phyloP scores from a whole-genome alignment of 1,284 basidiomycete species.

The Puccinia triticina region DNA sequence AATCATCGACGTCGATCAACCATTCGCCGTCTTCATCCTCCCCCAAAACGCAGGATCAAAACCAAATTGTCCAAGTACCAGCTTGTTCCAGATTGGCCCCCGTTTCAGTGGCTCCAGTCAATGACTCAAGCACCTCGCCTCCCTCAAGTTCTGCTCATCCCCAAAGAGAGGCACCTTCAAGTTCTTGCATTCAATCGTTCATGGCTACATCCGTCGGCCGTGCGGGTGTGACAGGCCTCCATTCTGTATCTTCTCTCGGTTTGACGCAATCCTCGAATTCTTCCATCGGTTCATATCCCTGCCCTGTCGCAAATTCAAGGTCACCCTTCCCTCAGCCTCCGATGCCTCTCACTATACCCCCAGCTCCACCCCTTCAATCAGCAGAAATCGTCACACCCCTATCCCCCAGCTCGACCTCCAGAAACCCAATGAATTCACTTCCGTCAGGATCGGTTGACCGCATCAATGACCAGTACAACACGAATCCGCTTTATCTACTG shows the following conservation, averaged over 20 bases:
- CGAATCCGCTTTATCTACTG: conserved; percentile 48
- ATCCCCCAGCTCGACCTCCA: conserved; percentile 10
- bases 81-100: conserved; percentile 21
- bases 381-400: conserved; percentile 22
- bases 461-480: conserved; percentile 7
- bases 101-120: conserved; percentile 5
- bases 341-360: conserved; percentile 8
- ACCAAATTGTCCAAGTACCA: neutral
- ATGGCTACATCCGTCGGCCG: conserved; percentile 28
- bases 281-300: neutral
- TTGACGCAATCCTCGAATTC: conserved; percentile 7
- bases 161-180: conserved; percentile 8
- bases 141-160: conserved; percentile 17
- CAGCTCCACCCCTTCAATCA: conserved; percentile 14
- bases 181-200: conserved; percentile 15
- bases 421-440: conserved; percentile 10
- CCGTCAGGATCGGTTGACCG: conserved; percentile 4
- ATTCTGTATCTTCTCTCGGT: conserved; percentile 26
- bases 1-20: conserved; percentile 19
- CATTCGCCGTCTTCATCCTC: conserved; percentile 19
- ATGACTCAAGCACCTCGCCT: conserved; percentile 25
- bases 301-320: neutral
- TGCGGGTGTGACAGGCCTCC: neutral
- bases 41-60: neutral
- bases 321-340: conserved; percentile 15